Conservation (phyloP, 805 yeast genomes). For the Kuraishia borneana region DNA sequence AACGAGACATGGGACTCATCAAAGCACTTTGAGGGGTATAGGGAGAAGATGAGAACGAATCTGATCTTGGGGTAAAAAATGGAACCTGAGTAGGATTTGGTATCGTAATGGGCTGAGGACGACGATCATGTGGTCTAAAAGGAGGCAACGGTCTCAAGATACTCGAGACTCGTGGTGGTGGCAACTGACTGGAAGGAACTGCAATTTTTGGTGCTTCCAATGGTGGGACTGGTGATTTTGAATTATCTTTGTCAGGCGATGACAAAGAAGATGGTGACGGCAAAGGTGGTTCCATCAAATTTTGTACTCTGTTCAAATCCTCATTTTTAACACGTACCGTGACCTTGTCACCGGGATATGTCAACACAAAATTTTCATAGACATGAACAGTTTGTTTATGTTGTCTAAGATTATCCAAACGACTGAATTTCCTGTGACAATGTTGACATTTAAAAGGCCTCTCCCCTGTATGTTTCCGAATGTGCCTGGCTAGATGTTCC, state of each 20-base stretch:
- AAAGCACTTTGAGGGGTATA: neutral
- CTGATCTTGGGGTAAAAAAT: neutral
- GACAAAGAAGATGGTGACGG: too few relatives aligned
- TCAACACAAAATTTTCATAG: slow-evolving; percentile 25
- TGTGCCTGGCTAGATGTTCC: slow-evolving; percentile 87
- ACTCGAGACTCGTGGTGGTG: slow-evolving; percentile 2
- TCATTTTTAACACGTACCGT: slow-evolving; percentile 16
- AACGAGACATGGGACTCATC: neutral
- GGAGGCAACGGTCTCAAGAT: neutral
- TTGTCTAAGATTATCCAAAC: slow-evolving; percentile 83
- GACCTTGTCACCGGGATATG: slow-evolving; percentile 21
- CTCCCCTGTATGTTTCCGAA: slow-evolving; percentile 90
- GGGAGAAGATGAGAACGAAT: neutral
- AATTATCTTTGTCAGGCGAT: too few relatives aligned
- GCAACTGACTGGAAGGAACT: slow-evolving; percentile 4
- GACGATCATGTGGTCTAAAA: neutral
- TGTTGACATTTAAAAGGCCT: slow-evolving; percentile 83
- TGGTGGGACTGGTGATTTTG: too few relatives aligned
- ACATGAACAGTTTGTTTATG: slow-evolving; percentile 83
- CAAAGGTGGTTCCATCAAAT: slow-evolving; percentile 2
- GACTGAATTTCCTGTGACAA: slow-evolving; percentile 66
- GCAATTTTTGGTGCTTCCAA: too few relatives aligned
- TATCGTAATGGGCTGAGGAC: neutral
- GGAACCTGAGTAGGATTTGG: neutral
- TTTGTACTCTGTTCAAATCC: slow-evolving; percentile 5